These are phyloP conservation scores for Ophiostoma tasmaniense DNA, from an alignment of 2,329 filamentous ascomycete species.

Conservation along the genomic window DNA sequence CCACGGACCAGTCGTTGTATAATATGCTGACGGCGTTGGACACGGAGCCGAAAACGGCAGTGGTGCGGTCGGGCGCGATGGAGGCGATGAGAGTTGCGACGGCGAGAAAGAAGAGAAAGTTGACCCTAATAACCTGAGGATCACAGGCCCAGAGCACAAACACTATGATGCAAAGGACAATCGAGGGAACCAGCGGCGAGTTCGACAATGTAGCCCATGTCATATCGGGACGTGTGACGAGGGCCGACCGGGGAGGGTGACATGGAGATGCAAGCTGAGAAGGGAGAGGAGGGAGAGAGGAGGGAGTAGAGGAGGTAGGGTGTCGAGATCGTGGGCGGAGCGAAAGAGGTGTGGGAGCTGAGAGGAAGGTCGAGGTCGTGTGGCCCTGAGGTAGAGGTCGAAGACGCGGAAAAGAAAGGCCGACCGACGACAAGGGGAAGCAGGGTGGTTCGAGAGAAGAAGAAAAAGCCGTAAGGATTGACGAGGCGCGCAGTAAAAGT, in stretches of 20 bases:
- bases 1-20: constrained; percentile 36
- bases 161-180: constrained; percentile 36
- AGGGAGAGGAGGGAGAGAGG: neutral
- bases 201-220: constrained; percentile 42
- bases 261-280: constrained; percentile 14
- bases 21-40: constrained; percentile 29
- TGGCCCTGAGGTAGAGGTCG: neutral
- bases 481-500: constrained; percentile 1
- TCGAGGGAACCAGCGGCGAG: constrained; percentile 34
- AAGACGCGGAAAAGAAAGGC: constrained; percentile 4
- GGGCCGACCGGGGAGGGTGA: constrained; percentile 9
- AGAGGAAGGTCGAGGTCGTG: neutral
- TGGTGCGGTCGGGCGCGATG: constrained; percentile 33
- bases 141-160: constrained; percentile 39
- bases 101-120: constrained; percentile 34
- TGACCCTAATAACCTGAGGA: constrained; percentile 35
- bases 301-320: neutral
- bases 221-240: constrained; percentile 33
- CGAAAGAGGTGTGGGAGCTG: neutral
- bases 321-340: neutral
- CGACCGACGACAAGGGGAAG: constrained; percentile 1
- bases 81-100: constrained; percentile 35
- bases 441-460: constrained; percentile 9
- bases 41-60: constrained; percentile 30
- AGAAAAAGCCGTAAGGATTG: constrained; percentile 2